These are phyloP conservation scores for Lolium rigidum DNA, from an alignment of 176 grass and related monocot species.

Conservation along the genomic window DNA sequence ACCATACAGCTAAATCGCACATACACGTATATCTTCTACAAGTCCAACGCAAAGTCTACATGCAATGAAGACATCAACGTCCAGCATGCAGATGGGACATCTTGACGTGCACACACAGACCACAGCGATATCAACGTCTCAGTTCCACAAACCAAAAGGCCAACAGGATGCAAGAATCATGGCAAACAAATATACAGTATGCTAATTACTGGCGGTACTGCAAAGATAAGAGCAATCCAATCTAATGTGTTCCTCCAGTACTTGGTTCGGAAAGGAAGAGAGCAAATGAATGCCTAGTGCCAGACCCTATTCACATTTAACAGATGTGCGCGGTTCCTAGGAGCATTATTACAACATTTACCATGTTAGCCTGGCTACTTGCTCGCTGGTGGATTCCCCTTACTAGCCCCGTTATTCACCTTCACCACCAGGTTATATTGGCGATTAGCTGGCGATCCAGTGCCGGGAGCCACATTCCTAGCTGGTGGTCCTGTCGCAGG, in stretches of 20 bases:
- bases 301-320: conserved; percentile 56
- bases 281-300: conserved; percentile 27
- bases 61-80: too few species aligned
- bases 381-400: conserved; percentile 31
- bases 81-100: conserved; percentile 5
- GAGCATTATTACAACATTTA: conserved; percentile 41
- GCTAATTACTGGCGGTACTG: conserved; percentile 1
- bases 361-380: conserved; percentile 34
- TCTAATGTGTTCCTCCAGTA: conserved; percentile 1
- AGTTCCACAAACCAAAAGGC: neutral
- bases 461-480: neutral
- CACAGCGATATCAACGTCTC: neutral
- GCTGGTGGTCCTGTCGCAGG: conserved; percentile 1
- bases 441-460: neutral
- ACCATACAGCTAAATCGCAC: neutral
- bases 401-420: conserved; percentile 18
- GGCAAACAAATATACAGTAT: neutral
- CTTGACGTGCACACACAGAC: conserved; percentile 11
- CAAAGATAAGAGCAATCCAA: conserved; percentile 21
- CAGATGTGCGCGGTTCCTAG: conserved; percentile 21
- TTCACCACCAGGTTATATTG: conserved; percentile 11
- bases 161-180: neutral
- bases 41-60: neutral
- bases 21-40: neutral
- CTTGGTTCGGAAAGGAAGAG: neutral